Evolutionary conservation across 805 yeast genomes (phyloP).

Genomic region (Ogataea populi-albae): DNA sequence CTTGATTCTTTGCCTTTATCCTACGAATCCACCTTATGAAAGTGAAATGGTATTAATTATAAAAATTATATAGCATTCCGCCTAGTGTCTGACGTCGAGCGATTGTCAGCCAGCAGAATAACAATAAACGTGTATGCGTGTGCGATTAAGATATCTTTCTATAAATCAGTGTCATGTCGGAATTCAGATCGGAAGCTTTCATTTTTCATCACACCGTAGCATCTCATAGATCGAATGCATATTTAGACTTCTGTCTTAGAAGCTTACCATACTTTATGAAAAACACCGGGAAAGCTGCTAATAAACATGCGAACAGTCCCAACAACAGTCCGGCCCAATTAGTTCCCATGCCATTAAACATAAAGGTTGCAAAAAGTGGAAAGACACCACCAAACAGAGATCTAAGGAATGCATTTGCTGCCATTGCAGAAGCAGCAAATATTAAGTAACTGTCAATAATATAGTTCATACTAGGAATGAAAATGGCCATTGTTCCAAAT

Average conservation of each 20-base stretch:
- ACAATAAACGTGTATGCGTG: too few relatives aligned
- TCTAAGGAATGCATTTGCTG: conserved; percentile 61
- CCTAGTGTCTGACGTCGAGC: too few relatives aligned
- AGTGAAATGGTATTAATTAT: too few relatives aligned
- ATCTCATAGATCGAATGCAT: conserved; percentile 41
- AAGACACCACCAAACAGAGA: conserved; percentile 66
- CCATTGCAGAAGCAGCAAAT: conserved; percentile 66
- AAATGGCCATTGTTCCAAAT: conserved; percentile 64
- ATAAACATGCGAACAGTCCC: conserved; percentile 54
- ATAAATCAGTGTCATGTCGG: too few relatives aligned
- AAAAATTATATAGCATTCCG: too few relatives aligned
- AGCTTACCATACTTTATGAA: conserved; percentile 57
- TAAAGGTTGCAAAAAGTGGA: conserved; percentile 68
- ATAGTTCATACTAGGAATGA: conserved; percentile 68
- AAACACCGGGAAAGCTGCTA: conserved; percentile 68
- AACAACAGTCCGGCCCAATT: conserved; percentile 79
- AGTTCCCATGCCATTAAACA: conserved; percentile 66
- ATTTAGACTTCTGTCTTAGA: conserved; percentile 57
- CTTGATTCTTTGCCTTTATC: too few relatives aligned
- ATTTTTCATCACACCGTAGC: too few relatives aligned
- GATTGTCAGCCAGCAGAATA: too few relatives aligned
- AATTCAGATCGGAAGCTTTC: too few relatives aligned
- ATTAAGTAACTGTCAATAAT: conserved; percentile 66
- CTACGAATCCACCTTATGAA: too few relatives aligned
- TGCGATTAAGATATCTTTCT: too few relatives aligned